Conservation (phyloP, 805 yeast species). For the Candida pseudofarinosa region DNA sequence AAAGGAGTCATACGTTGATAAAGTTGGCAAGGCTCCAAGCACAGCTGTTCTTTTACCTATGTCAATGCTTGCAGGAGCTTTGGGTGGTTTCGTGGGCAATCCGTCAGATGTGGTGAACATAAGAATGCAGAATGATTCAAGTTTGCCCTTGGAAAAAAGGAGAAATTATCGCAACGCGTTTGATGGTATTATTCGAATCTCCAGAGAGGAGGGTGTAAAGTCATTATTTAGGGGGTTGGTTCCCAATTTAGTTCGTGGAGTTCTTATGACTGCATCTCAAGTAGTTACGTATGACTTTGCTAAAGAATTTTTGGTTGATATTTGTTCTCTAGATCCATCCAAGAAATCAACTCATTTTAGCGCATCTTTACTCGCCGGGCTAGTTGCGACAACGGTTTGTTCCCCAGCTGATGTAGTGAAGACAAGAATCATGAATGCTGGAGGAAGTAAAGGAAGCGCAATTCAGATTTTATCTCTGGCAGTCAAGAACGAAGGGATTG, state of each 20-base stretch:
- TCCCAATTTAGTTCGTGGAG: conserved; percentile 77
- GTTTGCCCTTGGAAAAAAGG: conserved; percentile 59
- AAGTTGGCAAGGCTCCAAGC: conserved; percentile 44
- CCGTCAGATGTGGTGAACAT: conserved; percentile 86
- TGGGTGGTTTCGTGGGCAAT: conserved; percentile 84
- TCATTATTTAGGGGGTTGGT: conserved; percentile 69
- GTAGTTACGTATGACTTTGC: conserved; percentile 83
- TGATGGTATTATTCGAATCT: conserved; percentile 65
- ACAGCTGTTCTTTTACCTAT: conserved; percentile 62
- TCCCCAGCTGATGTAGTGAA: conserved; percentile 91
- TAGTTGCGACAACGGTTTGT: conserved; percentile 87
- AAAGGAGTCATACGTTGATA: conserved; percentile 48
- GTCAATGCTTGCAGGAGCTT: conserved; percentile 81
- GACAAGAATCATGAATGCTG: conserved; percentile 79
- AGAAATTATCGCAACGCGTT: conserved; percentile 75
- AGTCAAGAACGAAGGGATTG: conserved; percentile 64
- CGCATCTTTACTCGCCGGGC: conserved; percentile 76
- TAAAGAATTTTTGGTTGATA: conserved; percentile 53
- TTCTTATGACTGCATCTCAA: conserved; percentile 86
- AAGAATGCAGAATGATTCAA: conserved; percentile 85
- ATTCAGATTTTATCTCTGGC: conserved; percentile 49
- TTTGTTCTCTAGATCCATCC: conserved; percentile 49
- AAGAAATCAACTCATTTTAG: conserved; percentile 70
- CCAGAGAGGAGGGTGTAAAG: conserved; percentile 53
- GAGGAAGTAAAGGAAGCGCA: conserved; percentile 43